Conservation (phyloP, 164 flowering plant species). For the Annona squamosa region DNA sequence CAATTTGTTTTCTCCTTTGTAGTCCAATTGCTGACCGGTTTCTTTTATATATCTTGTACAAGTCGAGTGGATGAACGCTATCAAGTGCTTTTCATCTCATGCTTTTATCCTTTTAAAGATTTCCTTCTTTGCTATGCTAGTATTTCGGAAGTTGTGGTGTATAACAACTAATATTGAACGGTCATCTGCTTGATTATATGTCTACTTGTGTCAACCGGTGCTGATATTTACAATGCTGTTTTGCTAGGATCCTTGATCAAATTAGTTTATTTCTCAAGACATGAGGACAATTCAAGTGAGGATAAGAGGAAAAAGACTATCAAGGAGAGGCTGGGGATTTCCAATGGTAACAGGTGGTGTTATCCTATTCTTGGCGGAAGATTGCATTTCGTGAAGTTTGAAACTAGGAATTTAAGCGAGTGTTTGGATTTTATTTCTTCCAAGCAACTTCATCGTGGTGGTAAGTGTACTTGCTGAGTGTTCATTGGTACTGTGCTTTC, state of each 20-base stretch:
- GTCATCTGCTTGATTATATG: neutral
- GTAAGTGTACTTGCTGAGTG: slow-evolving; percentile 19
- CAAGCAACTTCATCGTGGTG: slow-evolving; percentile 79
- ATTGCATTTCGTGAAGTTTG: slow-evolving; percentile 87
- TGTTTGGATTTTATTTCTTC: slow-evolving; percentile 74
- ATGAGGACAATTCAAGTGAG: slow-evolving; percentile 40
- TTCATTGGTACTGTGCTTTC: neutral
- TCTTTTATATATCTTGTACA: too few species aligned
- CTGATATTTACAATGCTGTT: slow-evolving; percentile 1
- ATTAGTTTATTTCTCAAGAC: slow-evolving; percentile 85
- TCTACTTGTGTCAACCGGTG: neutral
- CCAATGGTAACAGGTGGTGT: slow-evolving; percentile 58
- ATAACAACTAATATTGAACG: neutral
- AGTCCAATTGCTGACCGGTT: neutral
- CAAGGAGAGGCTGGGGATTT: slow-evolving; percentile 41
- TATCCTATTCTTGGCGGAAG: slow-evolving; percentile 85
- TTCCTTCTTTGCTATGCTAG: neutral
- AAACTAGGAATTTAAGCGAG: slow-evolving; percentile 67
- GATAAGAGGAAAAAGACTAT: slow-evolving; percentile 51
- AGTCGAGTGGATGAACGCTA: neutral
- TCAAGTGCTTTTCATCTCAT: neutral
- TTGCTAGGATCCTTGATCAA: slow-evolving; percentile 77
- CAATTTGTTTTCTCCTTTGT: neutral
- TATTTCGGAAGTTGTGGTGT: neutral
- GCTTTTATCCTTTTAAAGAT: too few species aligned